Percentiles rank a stretch among this genome's conserved stretches.
phyloP scores from a whole-genome alignment of 495 filamentous ascomycete species.

The Xylaria telfairii region DNA sequence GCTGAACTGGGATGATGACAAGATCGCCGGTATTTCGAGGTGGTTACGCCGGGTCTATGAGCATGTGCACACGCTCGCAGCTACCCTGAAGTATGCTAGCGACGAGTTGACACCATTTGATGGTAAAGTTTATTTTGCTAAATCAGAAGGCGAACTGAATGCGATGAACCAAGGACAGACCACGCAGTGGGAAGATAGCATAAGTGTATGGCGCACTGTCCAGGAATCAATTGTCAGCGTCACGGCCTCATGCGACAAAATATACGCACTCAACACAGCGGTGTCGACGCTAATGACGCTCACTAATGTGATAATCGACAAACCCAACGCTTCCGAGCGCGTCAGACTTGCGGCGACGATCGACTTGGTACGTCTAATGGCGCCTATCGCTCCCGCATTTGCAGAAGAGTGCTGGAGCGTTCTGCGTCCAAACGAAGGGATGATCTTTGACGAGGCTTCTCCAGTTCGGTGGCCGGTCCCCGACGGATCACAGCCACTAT shows the following conservation, averaged over 20 bases:
- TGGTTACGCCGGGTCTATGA: constrained; percentile 76
- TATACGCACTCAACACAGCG: constrained; percentile 79
- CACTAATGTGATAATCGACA: constrained; percentile 66
- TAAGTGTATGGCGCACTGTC: constrained; percentile 64
- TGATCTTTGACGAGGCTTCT: constrained; percentile 52
- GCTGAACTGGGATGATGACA: constrained; percentile 85
- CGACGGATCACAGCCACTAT: constrained; percentile 53
- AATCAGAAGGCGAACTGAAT: constrained; percentile 9
- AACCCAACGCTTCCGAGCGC: constrained; percentile 27
- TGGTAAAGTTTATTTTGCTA: constrained; percentile 42
- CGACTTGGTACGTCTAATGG: constrained; percentile 70
- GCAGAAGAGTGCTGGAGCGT: constrained; percentile 80
- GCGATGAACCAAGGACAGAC: constrained; percentile 32
- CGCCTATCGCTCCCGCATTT: constrained; percentile 78
- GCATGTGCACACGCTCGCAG: constrained; percentile 50
- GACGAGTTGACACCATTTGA: constrained; percentile 18
- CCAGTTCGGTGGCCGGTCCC: constrained; percentile 48
- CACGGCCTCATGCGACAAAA: constrained; percentile 69
- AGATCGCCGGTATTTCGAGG: constrained; percentile 78
- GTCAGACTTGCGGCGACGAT: constrained; percentile 44
- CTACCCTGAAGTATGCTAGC: constrained; percentile 7
- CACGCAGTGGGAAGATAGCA: constrained; percentile 54
- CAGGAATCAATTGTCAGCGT: constrained; percentile 73
- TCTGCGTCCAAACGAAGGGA: constrained; percentile 45
- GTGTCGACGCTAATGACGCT: constrained; percentile 82